Evolutionary conservation across 2,329 filamentous ascomycete species (phyloP), one percentile per base, ranked within the genome.

Genomic region (Fusarium devonianum): DNA sequence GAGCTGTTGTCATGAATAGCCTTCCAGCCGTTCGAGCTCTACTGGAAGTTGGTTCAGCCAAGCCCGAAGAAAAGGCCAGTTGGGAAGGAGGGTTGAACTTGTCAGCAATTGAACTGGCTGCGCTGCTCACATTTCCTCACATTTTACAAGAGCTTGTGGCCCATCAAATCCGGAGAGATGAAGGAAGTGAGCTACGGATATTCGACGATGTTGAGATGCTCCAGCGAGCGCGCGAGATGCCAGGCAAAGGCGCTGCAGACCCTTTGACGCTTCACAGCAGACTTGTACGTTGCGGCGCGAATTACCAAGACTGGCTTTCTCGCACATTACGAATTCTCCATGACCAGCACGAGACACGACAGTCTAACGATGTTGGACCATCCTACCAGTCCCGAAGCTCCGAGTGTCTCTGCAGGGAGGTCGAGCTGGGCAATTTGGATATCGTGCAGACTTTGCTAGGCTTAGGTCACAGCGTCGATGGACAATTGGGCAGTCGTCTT

Each of bases 261-360:
- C 40, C 40, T 2, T 44, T 44, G 7, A 44, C 30, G 14, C 40
- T 36, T n/a, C 40, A 44, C n/a, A 44, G 40, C 18, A 44, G 40
- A 10, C 40, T 44, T 3, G 30, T 44, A 11, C 40, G 40, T 4
- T 44, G 40, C 4, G 40, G 40, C 17, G 22, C 14, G 4, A 17
- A 14, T 2, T 26, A 44, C 22, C 35, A 44, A 5, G 21, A 36
- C 12, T 36, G 40, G 30, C 17, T 44, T 36, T 44, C 40, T n/a
- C 22, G 8, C 4, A 44, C 40, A n/a, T 17, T 44, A 6, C 13
- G 13, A 4, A 28, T 44, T 35, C 40, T 44, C 11, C 22, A 35
- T 5, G 7, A 44, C 11, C 32, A 32, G 13, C 22, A 32, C 10
- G 22, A 16, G 17, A 18, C 2, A 3, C 40, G 13, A 6, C 17